phyloP scores from a whole-genome alignment of 1,284 basidiomycete genomes.

The Cryptococcus hybrid region DNA sequence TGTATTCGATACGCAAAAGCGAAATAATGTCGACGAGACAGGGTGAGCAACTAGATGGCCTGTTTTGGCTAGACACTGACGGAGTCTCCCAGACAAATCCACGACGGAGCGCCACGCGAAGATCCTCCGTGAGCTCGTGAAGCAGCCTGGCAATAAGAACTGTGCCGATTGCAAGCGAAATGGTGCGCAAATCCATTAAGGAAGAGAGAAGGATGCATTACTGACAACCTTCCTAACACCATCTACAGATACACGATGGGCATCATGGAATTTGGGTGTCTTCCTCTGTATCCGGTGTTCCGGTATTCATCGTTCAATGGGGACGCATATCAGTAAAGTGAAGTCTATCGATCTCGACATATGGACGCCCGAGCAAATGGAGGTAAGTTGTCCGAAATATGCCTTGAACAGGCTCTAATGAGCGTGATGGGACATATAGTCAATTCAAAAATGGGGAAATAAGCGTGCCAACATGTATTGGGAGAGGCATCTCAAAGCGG shows the following conservation, averaged over 20 bases:
- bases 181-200: constrained; percentile 57
- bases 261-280: constrained; percentile 96
- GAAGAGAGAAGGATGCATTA: not conserved
- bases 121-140: constrained; percentile 78
- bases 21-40: not conserved
- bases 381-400: constrained; percentile 56
- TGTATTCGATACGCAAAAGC: too few species aligned
- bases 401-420: not conserved
- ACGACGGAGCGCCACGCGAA: constrained; percentile 74
- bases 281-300: constrained; percentile 97
- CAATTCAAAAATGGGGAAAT: constrained; percentile 94
- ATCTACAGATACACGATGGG: constrained; percentile 87
- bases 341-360: constrained; percentile 97
- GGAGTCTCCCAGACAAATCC: constrained; percentile 62
- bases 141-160: constrained; percentile 85
- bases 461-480: constrained; percentile 88
- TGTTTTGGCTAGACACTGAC: constrained; percentile 14
- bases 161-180: constrained; percentile 94
- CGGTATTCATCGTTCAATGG: constrained; percentile 97
- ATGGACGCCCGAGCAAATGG: constrained; percentile 98
- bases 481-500: constrained; percentile 92
- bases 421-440: constrained; percentile 51
- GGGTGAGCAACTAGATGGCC: not conserved
- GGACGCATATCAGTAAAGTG: constrained; percentile 95
- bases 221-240: not conserved